Evolutionary conservation across 768 basidiomycete species (phyloP), one percentile per base, ranked within the genome.

Genomic region (Naganishia kalamii): DNA sequence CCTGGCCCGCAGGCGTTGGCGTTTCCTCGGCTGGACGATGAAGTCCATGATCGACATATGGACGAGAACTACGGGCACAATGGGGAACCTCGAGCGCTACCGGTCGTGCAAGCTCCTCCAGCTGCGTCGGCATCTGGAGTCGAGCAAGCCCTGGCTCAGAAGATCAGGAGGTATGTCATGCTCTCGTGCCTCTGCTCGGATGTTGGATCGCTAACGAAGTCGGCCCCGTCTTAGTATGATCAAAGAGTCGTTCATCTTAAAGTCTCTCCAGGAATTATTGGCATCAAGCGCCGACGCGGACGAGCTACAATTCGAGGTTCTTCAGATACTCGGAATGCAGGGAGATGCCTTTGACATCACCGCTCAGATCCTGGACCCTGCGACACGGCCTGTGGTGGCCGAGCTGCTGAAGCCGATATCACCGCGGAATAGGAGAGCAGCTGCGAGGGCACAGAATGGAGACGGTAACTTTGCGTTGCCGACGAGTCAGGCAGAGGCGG

Each of bases 401-500:
- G 33, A 35, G 27, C 27, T 57, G 35, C 19, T 57, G 37, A 57
- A 57, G 23, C 54, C 54, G 1, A n/a, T 33, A 27, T 57, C 54
- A 11, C 54, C 33, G 37, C 37, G 54, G 23, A 57, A 57, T 57
- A 57, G 54, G 23, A 57, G 54, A 32, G 54, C 54, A 2, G 54
- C 21, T 27, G 37, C 37, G 13, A 57, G 54, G 35, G 37, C 35
- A 4, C 54, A 13, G 23, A 37, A 57, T 40, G 54, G 54, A 12
- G 37, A 57, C 47, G 74, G 72, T 29, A 49, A 25, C 32, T 50
- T 40, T 7, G 62, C 46, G 66, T 67, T 23, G 48, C 69, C 46
- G 68, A 72, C 63, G 23, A 63, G 70, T 12, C 68, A 66, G 4
- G 74, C 72, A 43, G 75, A 78, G 65, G 74, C 74, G 29, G 69